phyloP scores from a whole-genome alignment of 371 early-diverging fungal genomes.

The Syncephalis fuscata region DNA sequence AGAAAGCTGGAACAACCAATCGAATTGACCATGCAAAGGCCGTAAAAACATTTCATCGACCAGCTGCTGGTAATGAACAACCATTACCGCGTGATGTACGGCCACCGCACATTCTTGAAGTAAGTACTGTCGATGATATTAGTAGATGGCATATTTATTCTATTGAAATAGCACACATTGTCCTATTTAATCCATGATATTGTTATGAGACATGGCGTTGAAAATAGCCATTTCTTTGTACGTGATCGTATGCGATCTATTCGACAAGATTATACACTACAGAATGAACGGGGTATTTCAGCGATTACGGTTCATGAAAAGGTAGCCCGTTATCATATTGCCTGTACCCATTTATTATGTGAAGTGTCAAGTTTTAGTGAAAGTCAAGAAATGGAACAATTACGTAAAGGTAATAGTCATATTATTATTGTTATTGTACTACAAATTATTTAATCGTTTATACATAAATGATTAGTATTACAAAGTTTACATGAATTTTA shows the following conservation, averaged over 20 bases:
- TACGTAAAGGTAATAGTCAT: slow-evolving; percentile 47
- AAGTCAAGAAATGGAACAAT: slow-evolving; percentile 78
- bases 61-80: slow-evolving; percentile 78
- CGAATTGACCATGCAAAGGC: slow-evolving; percentile 40
- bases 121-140: slow-evolving; percentile 11
- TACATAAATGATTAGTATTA: slow-evolving; percentile 25
- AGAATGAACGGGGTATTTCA: slow-evolving; percentile 46
- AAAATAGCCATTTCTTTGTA: slow-evolving; percentile 64
- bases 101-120: slow-evolving; percentile 49
- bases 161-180: slow-evolving; percentile 31
- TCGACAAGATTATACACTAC: slow-evolving; percentile 74
- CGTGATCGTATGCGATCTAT: slow-evolving; percentile 81
- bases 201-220: slow-evolving; percentile 26
- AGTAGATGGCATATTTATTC: background rate
- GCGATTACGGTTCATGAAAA: slow-evolving; percentile 64
- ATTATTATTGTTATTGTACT: slow-evolving; percentile 24
- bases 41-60: slow-evolving; percentile 74
- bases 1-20: slow-evolving; percentile 11
- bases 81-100: slow-evolving; percentile 83
- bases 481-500: slow-evolving; percentile 73
- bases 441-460: slow-evolving; percentile 31
- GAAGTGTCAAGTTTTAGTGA: slow-evolving; percentile 41
- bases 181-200: slow-evolving; percentile 60
- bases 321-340: slow-evolving; percentile 79
- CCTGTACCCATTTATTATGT: slow-evolving; percentile 58